phyloP scores from a whole-genome alignment of 139 green algal genomes.

The Gonium pectorale region DNA sequence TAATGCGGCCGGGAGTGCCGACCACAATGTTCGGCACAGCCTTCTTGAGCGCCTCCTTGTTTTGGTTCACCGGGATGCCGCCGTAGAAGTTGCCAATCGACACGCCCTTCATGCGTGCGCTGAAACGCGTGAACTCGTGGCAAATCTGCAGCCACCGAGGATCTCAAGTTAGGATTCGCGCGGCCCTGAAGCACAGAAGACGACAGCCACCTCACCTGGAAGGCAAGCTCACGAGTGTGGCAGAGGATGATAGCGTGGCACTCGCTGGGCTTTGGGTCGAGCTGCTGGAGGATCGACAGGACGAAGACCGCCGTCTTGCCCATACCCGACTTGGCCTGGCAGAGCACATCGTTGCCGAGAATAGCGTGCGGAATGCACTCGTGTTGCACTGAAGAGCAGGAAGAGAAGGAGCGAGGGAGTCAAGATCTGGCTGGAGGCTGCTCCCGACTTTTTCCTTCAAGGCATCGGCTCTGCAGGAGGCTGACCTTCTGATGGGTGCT shows the following conservation, averaged over 20 bases:
- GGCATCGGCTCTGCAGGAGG: background rate
- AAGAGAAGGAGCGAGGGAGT: background rate
- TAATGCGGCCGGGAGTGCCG: slow-evolving; percentile 96
- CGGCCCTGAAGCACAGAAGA: background rate
- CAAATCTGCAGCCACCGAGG: slow-evolving; percentile 84
- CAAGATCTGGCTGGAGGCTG: background rate
- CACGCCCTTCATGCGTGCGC: slow-evolving; percentile 85
- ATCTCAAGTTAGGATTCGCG: background rate
- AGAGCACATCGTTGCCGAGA: slow-evolving; percentile 97
- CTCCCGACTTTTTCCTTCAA: background rate
- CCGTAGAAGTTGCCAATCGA: slow-evolving; percentile 96
- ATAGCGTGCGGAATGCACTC: slow-evolving; percentile 99
- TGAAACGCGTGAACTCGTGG: slow-evolving; percentile 98
- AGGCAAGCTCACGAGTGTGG: slow-evolving; percentile 99
- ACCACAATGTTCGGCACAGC: slow-evolving; percentile 93
- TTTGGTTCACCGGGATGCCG: slow-evolving; percentile 83
- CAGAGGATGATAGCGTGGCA: slow-evolving; percentile 92
- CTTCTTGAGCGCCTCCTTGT: slow-evolving; percentile 89
- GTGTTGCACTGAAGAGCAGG: slow-evolving; percentile 92
- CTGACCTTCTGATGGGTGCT: slow-evolving; percentile 98
- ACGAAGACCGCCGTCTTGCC: slow-evolving; percentile 99
- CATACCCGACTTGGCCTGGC: slow-evolving; percentile 99
- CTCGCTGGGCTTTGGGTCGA: slow-evolving; percentile 82
- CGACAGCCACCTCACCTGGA: slow-evolving; percentile 74
- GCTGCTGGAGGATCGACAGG: slow-evolving; percentile 97